phyloP scores from a whole-genome alignment of 768 basidiomycete species.

The Tephrocybe sp. region DNA sequence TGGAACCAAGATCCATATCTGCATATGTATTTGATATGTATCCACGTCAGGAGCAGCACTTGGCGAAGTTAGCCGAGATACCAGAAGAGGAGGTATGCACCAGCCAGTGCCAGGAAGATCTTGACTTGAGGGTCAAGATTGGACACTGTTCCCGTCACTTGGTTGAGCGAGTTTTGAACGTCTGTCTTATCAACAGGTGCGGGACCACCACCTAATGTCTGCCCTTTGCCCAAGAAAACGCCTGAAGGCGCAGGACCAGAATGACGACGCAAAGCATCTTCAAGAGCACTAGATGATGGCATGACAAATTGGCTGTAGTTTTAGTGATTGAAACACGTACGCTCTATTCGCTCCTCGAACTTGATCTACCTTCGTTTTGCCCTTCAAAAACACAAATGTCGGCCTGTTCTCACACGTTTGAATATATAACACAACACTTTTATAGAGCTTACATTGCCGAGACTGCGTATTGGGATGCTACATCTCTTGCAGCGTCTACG shows the following conservation, averaged over 20 bases:
- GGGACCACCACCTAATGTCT: conserved; percentile 61
- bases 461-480: conserved; percentile 62
- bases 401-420: conserved; percentile 53
- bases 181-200: conserved; percentile 35
- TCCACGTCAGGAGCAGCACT: background rate
- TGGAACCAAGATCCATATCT: too few relatives aligned
- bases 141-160: conserved; percentile 35
- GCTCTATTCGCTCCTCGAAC: conserved; percentile 69
- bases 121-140: conserved; percentile 70
- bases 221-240: conserved; percentile 72
- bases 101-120: conserved; percentile 60
- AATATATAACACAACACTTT: background rate
- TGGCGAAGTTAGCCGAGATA: conserved; percentile 32
- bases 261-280: conserved; percentile 57
- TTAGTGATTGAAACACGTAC: conserved; percentile 39
- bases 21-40: too few relatives aligned
- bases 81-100: conserved; percentile 63
- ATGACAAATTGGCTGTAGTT: conserved; percentile 1
- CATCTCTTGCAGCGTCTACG: conserved; percentile 69
- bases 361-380: conserved; percentile 63
- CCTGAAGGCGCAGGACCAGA: conserved; percentile 37
- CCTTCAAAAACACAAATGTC: conserved; percentile 79
- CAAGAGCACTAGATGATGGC: conserved; percentile 50
- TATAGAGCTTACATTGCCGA: conserved; percentile 63
- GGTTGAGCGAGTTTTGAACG: conserved; percentile 31